A percentile compares a stretch with the other conserved stretches of the same genome.
These are phyloP conservation scores for Periconia digitata DNA, from an alignment of 2,329 filamentous ascomycete species.

Conservation along the genomic window DNA sequence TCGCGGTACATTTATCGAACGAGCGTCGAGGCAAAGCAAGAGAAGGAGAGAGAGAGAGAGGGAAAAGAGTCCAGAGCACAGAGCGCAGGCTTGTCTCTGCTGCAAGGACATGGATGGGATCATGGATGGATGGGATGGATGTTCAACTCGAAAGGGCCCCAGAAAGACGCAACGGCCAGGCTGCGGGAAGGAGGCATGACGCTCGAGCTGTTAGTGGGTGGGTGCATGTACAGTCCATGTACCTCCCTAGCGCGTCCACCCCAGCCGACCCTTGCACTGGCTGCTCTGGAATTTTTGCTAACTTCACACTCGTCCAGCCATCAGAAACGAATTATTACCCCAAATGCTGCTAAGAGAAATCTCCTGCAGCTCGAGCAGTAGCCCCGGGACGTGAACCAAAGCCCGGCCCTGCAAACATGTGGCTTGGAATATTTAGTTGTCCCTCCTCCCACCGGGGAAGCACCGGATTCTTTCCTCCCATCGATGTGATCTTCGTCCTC, in stretches of 20 bases:
- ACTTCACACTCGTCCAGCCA: constrained; percentile 45
- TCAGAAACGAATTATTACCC: constrained; percentile 35
- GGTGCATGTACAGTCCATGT: constrained; percentile 35
- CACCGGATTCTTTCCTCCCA: constrained; percentile 40
- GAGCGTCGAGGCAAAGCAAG: background rate
- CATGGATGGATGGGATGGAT: constrained; percentile 39
- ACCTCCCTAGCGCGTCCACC: constrained; percentile 2
- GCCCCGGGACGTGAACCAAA: constrained; percentile 44
- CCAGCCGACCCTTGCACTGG: constrained; percentile 21
- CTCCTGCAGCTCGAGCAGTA: constrained; percentile 45
- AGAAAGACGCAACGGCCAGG: constrained; percentile 31
- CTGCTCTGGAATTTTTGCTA: constrained; percentile 38
- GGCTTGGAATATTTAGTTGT: constrained; percentile 45
- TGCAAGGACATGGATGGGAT: constrained; percentile 8
- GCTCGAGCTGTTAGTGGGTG: constrained; percentile 35
- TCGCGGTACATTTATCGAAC: no score
- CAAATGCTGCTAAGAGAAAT: constrained; percentile 44
- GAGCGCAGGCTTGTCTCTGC: constrained; percentile 8
- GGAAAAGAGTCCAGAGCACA: background rate
- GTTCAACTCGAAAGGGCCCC: constrained; percentile 23
- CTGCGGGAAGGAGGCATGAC: constrained; percentile 43
- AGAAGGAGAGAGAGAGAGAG: background rate
- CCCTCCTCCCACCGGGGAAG: constrained; percentile 40
- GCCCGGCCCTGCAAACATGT: constrained; percentile 42
- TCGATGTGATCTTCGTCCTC: constrained; percentile 45